A percentile compares a stretch with the other conserved stretches of the same genome.
These are phyloP conservation scores for Reutealis trisperma DNA, from an alignment of 345 rosid species.

Conservation along the genomic window DNA sequence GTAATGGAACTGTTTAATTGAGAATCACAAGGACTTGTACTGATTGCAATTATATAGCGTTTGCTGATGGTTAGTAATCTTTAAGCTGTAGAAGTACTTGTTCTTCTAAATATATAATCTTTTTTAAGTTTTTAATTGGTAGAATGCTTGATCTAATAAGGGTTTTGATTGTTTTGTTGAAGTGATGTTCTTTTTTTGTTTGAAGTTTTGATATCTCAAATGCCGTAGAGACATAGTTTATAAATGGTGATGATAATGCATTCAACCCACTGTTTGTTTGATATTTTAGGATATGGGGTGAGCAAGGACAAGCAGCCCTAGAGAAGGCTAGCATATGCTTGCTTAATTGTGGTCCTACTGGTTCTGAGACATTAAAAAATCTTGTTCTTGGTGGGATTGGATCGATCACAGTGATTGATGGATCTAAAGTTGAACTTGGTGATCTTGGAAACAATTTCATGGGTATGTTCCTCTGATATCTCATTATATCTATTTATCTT, in stretches of 20 bases:
- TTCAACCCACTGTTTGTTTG: not conserved
- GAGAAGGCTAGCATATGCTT: slow-evolving; percentile 91
- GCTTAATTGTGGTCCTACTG: slow-evolving; percentile 97
- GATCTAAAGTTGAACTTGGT: slow-evolving; percentile 80
- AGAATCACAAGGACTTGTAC: not conserved
- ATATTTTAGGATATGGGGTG: slow-evolving; percentile 88
- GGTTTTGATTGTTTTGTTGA: not conserved
- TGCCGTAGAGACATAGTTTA: not conserved
- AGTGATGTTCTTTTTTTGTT: not conserved
- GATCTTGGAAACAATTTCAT: slow-evolving; percentile 97
- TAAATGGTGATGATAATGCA: not conserved
- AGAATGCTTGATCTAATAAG: not conserved
- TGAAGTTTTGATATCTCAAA: not conserved
- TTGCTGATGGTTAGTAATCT: not conserved
- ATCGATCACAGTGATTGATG: slow-evolving; percentile 88
- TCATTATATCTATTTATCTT: not conserved
- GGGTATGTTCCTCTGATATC: slow-evolving; percentile 43
- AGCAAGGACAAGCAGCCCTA: slow-evolving; percentile 84
- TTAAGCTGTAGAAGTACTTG: not conserved
- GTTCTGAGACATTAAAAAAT: slow-evolving; percentile 93
- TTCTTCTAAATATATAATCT: not conserved
- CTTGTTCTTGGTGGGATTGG: slow-evolving; percentile 98
- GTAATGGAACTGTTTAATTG: not conserved
- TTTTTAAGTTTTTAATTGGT: not conserved
- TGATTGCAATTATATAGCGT: not conserved